Evolutionary conservation across 108 stramenopile species (phyloP), one percentile per base, ranked within the genome.

Genomic region (Mediolabrus comicus): DNA sequence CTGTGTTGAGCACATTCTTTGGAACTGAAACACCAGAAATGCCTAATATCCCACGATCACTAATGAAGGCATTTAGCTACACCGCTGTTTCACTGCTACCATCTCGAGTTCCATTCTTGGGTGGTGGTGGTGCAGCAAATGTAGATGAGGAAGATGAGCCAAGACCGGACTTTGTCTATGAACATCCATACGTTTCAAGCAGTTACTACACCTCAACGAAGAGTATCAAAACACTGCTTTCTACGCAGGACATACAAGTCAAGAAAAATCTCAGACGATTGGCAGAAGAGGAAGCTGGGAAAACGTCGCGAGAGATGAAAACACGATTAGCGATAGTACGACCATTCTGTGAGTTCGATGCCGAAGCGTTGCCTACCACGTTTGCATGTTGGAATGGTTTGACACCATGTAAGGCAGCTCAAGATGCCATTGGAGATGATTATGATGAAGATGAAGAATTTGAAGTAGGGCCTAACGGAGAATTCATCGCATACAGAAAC

Each of bases 261-360:
- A 43, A 41, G 12, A 71, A 36, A 27, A 77, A 71, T 29, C 30
- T 80, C 3, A 57, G 22, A 19, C 13, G 43, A 26, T 14, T 31
- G 11, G 72, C 43, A 43, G 63, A 33, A 22, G 71, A 49, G 43
- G 65, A 41, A 41, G 65, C 53, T n/a, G 38, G 25, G 19, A 53
- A 66, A 2, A 31, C 36, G 24, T 22, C 28, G 32, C 39, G 35
- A 16, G 72, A 79, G 34, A 58, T 59, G 11, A 80, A 76, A 39
- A 82, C 85, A 8, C 70, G 82, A 1, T 49, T 86, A 8, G 85
- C 85, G 3, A 78, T 86, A 10, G 80, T 86, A 5, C 75, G 85
- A 1, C 85, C 85, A 5, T 86, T 86, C 41, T 86, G 85, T 53
- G 85, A 80, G 36, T 86, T 83, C 54, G 85, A 86, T 78, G 85